These are phyloP conservation scores for Zygnema circumcarinatum DNA, from an alignment of 139 green algal genomes.

Conservation along the genomic window DNA sequence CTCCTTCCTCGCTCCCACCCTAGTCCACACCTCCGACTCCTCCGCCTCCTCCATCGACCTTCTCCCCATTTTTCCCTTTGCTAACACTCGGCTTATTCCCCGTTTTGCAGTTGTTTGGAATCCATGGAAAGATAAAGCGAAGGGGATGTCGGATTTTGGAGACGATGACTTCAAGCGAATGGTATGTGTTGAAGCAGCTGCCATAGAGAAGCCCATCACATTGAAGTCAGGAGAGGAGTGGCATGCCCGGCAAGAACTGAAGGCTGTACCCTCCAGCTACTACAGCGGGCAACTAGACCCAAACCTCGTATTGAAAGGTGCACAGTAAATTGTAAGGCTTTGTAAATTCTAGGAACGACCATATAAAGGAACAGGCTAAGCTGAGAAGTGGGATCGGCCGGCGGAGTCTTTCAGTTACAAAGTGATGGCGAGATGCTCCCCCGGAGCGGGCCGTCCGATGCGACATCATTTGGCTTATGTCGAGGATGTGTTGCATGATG, in stretches of 20 bases:
- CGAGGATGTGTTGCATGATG: too few relatives aligned
- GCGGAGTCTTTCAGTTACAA: too few relatives aligned
- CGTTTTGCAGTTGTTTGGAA: constrained; percentile 70
- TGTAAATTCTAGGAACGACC: constrained; percentile 7
- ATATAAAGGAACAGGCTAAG: too few relatives aligned
- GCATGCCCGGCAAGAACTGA: constrained; percentile 33
- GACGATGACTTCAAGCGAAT: constrained; percentile 66
- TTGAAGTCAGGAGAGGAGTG: constrained; percentile 49
- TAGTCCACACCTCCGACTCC: too few relatives aligned
- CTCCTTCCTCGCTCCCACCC: too few relatives aligned
- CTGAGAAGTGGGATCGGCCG: too few relatives aligned
- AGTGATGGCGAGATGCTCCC: too few relatives aligned
- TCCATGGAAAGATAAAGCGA: constrained; percentile 65
- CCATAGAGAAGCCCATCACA: constrained; percentile 34
- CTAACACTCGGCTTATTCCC: too few relatives aligned
- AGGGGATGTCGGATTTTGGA: constrained; percentile 60
- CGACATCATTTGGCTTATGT: too few relatives aligned
- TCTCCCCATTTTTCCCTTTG: too few relatives aligned
- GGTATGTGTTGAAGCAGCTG: constrained; percentile 64
- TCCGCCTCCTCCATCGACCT: too few relatives aligned
- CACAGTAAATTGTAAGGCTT: neutral
- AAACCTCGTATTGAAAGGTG: constrained; percentile 21
- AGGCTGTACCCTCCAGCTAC: constrained; percentile 30
- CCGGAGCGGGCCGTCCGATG: too few relatives aligned
- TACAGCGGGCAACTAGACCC: constrained; percentile 51